phyloP scores from a whole-genome alignment of 129 eudicot species.

The Oenanthe sinensis region DNA sequence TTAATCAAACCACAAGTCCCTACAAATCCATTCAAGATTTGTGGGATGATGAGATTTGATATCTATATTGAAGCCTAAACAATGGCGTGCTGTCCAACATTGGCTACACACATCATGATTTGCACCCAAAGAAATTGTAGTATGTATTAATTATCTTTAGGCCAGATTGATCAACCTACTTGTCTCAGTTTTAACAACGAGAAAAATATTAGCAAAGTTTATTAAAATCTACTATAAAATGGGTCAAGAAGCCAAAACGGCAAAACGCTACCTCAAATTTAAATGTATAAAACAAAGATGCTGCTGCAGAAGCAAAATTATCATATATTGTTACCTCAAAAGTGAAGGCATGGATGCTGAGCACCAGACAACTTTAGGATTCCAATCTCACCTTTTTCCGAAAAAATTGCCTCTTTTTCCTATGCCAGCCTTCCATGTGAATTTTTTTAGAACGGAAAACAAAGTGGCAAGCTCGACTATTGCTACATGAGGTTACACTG shows the following conservation, averaged over 20 bases:
- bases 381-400: constrained; percentile 52
- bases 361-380: constrained; percentile 14
- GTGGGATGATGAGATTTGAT: constrained; percentile 58
- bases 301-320: neutral
- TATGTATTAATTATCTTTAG: neutral
- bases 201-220: neutral
- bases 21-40: constrained; percentile 43
- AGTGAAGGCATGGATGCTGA: neutral
- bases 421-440: constrained; percentile 83
- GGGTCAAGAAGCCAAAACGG: neutral
- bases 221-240: neutral
- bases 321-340: neutral
- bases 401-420: constrained; percentile 68
- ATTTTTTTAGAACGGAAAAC: constrained; percentile 54
- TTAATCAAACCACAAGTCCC: constrained; percentile 48
- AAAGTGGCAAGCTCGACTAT: constrained; percentile 46
- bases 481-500: constrained; percentile 65
- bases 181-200: constrained; percentile 1
- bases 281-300: neutral
- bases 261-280: neutral
- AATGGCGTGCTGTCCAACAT: neutral
- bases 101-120: neutral
- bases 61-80: neutral
- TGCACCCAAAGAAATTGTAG: constrained; percentile 6
- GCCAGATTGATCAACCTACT: constrained; percentile 1